A percentile compares a stretch with the other conserved stretches of the same genome.
These are phyloP conservation scores for Apiospora rasikravindrae DNA, from an alignment of 2,329 filamentous ascomycete species.

Conservation along the genomic window DNA sequence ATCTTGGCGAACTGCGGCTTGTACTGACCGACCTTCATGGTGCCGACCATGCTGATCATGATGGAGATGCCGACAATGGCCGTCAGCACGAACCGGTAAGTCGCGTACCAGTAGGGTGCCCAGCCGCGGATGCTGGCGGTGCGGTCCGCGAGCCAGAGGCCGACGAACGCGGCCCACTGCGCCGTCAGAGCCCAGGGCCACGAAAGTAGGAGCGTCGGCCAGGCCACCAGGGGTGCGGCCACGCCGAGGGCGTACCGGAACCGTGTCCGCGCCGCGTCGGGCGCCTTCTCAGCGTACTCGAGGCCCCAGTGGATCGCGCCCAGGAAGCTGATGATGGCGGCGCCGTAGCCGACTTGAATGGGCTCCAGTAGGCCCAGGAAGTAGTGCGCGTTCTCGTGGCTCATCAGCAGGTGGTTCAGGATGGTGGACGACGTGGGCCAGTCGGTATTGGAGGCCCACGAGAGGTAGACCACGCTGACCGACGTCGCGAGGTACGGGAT, in stretches of 20 bases:
- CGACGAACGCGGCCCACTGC: slow-evolving; percentile 85
- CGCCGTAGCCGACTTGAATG: slow-evolving; percentile 88
- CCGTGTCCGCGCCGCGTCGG: slow-evolving; percentile 66
- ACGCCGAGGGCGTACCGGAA: slow-evolving; percentile 86
- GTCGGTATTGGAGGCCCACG: slow-evolving; percentile 79
- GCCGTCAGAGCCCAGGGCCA: slow-evolving; percentile 83
- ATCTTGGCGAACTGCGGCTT: slow-evolving; percentile 44
- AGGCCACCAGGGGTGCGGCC: slow-evolving; percentile 78
- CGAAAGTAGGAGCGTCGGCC: slow-evolving; percentile 87
- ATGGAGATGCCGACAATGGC: slow-evolving; percentile 87
- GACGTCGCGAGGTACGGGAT: slow-evolving; percentile 88
- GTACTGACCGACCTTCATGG: slow-evolving; percentile 70
- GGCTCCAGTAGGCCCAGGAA: slow-evolving; percentile 80
- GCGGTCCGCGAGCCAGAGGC: slow-evolving; percentile 84
- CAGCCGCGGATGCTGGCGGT: slow-evolving; percentile 75
- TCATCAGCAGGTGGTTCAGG: slow-evolving; percentile 69
- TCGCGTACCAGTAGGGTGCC: slow-evolving; percentile 84
- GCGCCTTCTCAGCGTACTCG: slow-evolving; percentile 77
- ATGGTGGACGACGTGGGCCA: slow-evolving; percentile 63
- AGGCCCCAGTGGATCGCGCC: slow-evolving; percentile 93
- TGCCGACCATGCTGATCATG: slow-evolving; percentile 78
- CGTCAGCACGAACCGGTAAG: slow-evolving; percentile 90
- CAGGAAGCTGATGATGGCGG: slow-evolving; percentile 90
- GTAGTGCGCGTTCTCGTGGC: slow-evolving; percentile 72
- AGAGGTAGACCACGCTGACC: slow-evolving; percentile 78